Evolutionary conservation across 331 rosid genomes (phyloP).

Genomic region (Ulmus americana): DNA sequence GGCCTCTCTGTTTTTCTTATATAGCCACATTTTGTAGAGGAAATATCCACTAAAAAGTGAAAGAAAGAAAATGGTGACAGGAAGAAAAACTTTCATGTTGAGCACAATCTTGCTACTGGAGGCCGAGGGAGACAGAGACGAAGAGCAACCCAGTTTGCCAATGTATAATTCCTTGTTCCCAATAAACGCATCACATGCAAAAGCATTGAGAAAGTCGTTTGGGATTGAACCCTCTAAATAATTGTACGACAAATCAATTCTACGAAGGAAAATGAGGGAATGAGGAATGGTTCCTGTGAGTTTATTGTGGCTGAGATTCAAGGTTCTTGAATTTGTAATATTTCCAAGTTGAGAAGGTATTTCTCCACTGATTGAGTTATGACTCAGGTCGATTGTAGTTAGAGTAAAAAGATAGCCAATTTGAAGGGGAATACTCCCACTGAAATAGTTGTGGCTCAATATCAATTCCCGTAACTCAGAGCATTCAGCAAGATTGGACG

Average conservation of each 20-base stretch:
- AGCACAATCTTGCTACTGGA: background rate
- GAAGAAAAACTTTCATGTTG: background rate
- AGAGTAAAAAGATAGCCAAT: background rate
- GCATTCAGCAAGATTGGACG: too few relatives aligned
- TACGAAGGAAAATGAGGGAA: background rate
- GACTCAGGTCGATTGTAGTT: background rate
- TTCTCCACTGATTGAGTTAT: background rate
- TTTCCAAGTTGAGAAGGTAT: background rate
- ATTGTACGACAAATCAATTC: slow-evolving; percentile 2
- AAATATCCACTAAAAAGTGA: background rate
- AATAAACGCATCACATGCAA: background rate
- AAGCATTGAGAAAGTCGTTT: background rate
- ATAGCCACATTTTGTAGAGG: background rate
- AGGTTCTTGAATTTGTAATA: background rate
- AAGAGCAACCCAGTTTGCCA: background rate
- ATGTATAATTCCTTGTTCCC: slow-evolving; percentile 8
- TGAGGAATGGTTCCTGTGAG: background rate
- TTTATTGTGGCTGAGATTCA: slow-evolving; percentile 12
- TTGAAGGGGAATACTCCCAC: background rate
- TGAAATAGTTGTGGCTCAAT: background rate
- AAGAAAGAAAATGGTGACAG: background rate
- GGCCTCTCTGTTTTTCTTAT: background rate
- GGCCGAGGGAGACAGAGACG: background rate
- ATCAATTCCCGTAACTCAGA: too few relatives aligned
- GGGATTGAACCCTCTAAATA: background rate